phyloP scores from a whole-genome alignment of 192 early-diverging fungal genomes.

The Gryganskiella cystojenkinii region DNA sequence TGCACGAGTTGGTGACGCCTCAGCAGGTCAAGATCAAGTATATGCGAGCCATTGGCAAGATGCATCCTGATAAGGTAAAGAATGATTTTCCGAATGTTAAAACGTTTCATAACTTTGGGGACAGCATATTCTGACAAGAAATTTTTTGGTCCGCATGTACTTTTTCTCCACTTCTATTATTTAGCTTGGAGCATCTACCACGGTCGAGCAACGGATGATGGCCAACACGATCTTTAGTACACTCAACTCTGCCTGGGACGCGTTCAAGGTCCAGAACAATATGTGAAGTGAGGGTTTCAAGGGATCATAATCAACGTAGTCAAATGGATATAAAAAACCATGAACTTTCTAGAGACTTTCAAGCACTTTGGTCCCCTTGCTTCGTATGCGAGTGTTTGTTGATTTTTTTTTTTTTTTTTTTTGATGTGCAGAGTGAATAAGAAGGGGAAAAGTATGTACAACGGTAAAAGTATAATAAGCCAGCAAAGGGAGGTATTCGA shows the following conservation, averaged over 20 bases:
- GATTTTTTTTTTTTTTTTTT: too few relatives aligned
- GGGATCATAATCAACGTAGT: too few relatives aligned
- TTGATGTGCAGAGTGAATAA: too few relatives aligned
- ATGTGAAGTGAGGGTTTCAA: conserved; percentile 48
- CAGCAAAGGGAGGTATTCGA: too few relatives aligned
- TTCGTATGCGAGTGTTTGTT: too few relatives aligned
- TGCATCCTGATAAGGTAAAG: conserved; percentile 95
- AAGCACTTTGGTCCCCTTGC: too few relatives aligned
- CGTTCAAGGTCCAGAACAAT: conserved; percentile 87
- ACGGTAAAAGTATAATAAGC: too few relatives aligned
- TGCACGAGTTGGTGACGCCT: conserved; percentile 88
- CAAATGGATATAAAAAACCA: too few relatives aligned
- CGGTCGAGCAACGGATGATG: conserved; percentile 87
- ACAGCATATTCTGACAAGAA: not conserved
- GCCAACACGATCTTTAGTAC: conserved; percentile 89
- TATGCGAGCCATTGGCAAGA: conserved; percentile 90
- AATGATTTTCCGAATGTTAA: not conserved
- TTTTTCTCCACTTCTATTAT: conserved; percentile 7
- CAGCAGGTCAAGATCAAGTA: conserved; percentile 91
- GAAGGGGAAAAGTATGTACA: too few relatives aligned
- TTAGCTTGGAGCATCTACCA: conserved; percentile 62
- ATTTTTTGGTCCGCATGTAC: not conserved
- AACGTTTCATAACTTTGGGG: not conserved
- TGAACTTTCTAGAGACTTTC: too few relatives aligned
- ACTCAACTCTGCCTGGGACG: conserved; percentile 96